Evolutionary conservation across 78 protist species (phyloP), one percentile per base, ranked within the genome.

Genomic region (Cavenderia fasciculata): DNA sequence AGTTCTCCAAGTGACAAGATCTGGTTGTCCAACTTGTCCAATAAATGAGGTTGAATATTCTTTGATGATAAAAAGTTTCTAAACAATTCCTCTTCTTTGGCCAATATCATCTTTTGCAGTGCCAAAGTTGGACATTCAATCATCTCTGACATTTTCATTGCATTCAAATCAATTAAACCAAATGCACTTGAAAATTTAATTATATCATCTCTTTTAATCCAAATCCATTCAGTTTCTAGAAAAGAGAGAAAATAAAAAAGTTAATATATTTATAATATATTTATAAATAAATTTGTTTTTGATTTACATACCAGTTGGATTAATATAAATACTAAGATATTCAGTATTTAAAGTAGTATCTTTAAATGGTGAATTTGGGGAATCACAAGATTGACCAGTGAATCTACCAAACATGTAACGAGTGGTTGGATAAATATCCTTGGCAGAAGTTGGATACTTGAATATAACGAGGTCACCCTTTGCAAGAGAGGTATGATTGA

Each of bases 221-320:
- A 75, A 27, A 75, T 31, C 86, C 86, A 75, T 10, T 75, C 72
- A 18, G 70, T 52, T 59, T 75, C 86, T 70, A 56, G 21, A n/a
- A n/a, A n/a, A 56, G 11, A n/a, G n/a, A n/a, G n/a, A n/a, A 56
- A 19, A 56, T 56, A 56, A n/a, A 56, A 21, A n/a, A 5, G 16
- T 56, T 56, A 56, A 19, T 56, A 21, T 56, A 56, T 56, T 6
- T 56, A 56, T 56, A 56, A 56, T 56, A 8, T 56, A 56, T 56
- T 56, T 56, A 56, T n/a, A 56, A n/a, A 56, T 56, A 56, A 19
- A 56, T n/a, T n/a, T n/a, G n/a, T n/a, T n/a, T n/a, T n/a, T n/a
- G n/a, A 19, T 21, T n/a, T 21, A 56, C 62, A n/a, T 19, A 56
- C 62, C 62, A 4, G 59, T 33, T 59, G 86, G 10, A 75, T 75